These are phyloP conservation scores for Kodamaea laetipori DNA, from an alignment of 805 yeast genomes.

Conservation along the genomic window DNA sequence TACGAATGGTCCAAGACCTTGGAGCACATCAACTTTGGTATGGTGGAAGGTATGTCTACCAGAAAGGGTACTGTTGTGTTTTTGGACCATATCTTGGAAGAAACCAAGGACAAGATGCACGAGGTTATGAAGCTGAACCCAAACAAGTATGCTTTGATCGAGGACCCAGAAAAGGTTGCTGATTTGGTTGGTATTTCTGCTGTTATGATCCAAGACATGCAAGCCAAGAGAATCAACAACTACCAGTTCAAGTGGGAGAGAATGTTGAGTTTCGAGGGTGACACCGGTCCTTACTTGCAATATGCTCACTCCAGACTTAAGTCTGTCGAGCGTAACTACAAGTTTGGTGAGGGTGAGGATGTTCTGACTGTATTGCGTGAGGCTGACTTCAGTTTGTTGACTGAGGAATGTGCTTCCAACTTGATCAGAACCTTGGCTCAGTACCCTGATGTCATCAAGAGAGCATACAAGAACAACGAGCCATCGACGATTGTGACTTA, in stretches of 20 bases:
- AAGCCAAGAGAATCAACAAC: constrained; percentile 92
- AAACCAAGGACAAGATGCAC: constrained; percentile 91
- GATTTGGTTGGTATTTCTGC: constrained; percentile 96
- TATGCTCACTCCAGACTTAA: constrained; percentile 97
- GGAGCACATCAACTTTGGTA: constrained; percentile 90
- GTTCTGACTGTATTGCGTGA: constrained; percentile 30
- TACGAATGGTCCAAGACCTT: constrained; percentile 81
- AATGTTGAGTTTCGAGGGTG: constrained; percentile 98
- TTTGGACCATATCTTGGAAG: constrained; percentile 89
- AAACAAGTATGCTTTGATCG: constrained; percentile 88
- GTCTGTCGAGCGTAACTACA: constrained; percentile 90
- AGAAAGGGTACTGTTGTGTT: constrained; percentile 99
- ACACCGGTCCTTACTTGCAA: constrained; percentile 98
- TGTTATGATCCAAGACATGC: constrained; percentile 99
- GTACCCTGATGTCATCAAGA: constrained; percentile 86
- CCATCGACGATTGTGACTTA: constrained; percentile 95
- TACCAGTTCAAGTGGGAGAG: constrained; percentile 97
- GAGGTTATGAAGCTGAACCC: constrained; percentile 94
- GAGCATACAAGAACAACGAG: constrained; percentile 81
- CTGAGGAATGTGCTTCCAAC: constrained; percentile 69
- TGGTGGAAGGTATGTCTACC: constrained; percentile 98
- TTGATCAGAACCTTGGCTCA: constrained; percentile 80
- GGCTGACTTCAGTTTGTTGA: constrained; percentile 63
- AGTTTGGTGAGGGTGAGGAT: constrained; percentile 51
- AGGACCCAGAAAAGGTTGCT: constrained; percentile 91